A percentile compares a stretch with the other conserved stretches of the same genome.
Conservation (phyloP, 2,329 filamentous ascomycete species). For the Periconia digitata region DNA sequence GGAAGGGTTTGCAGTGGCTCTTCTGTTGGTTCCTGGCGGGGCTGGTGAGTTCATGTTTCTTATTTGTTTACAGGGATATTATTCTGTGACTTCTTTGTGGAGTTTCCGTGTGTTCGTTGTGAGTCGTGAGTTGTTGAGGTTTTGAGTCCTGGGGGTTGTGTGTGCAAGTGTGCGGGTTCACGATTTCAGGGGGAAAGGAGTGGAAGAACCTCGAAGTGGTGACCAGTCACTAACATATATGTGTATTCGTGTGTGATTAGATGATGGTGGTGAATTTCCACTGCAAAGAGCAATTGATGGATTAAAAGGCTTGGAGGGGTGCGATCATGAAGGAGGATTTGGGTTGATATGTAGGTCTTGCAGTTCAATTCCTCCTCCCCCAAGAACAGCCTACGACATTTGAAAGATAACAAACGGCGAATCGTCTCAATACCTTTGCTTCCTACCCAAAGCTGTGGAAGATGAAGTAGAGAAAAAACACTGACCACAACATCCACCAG, state of each 20-base stretch:
- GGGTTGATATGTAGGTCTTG: conserved; percentile 33
- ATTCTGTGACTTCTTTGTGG: no score
- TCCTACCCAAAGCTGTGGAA: no score
- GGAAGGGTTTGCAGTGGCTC: conserved; percentile 65
- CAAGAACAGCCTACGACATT: neutral
- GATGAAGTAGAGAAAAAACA: neutral
- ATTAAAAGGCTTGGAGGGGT: conserved; percentile 24
- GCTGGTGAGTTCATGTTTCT: conserved; percentile 2
- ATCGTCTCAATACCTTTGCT: no score
- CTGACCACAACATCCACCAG: conserved; percentile 12
- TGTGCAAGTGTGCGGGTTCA: no score
- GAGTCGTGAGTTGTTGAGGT: no score
- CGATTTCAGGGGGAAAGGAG: neutral
- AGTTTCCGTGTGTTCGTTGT: no score
- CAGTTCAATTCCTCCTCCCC: neutral
- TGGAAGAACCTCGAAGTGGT: neutral
- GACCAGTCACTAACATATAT: neutral
- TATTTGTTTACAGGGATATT: neutral
- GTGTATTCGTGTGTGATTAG: conserved; percentile 1
- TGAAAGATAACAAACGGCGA: no score
- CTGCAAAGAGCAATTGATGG: conserved; percentile 27
- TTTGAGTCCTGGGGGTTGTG: neutral
- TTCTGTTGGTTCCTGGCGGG: conserved; percentile 48
- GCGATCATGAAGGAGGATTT: conserved; percentile 27
- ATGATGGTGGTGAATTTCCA: conserved; percentile 37